Conservation (phyloP, 768 basidiomycete genomes). For the Suillus luteus region DNA sequence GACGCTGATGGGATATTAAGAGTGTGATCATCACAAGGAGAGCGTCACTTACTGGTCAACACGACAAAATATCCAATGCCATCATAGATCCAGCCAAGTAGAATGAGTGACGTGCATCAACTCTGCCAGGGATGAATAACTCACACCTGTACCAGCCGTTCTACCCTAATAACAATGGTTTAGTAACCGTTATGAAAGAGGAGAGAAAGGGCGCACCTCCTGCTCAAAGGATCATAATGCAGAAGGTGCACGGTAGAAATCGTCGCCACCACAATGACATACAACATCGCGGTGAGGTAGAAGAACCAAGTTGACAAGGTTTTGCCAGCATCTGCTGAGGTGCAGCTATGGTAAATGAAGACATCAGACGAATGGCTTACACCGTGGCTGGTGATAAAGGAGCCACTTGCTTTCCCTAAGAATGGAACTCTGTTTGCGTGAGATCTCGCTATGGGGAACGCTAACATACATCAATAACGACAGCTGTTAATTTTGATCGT, state of each 20-base stretch:
- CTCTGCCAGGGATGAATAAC: background rate
- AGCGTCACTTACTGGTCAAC: background rate
- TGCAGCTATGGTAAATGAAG: slow-evolving; percentile 46
- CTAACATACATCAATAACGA: slow-evolving; percentile 22
- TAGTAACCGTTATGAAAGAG: background rate
- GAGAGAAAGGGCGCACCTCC: background rate
- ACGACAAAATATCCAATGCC: background rate
- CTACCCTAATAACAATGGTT: background rate
- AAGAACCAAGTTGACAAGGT: slow-evolving; percentile 53
- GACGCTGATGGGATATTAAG: background rate
- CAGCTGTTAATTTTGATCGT: slow-evolving; percentile 21
- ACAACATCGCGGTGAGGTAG: slow-evolving; percentile 59
- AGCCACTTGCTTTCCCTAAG: slow-evolving; percentile 38
- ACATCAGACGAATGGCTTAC: background rate
- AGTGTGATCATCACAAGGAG: background rate
- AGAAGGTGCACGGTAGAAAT: background rate
- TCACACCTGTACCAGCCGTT: background rate
- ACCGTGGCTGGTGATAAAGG: background rate
- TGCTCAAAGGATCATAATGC: background rate
- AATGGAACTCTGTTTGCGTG: slow-evolving; percentile 9
- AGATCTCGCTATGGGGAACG: background rate
- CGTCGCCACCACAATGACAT: slow-evolving; percentile 53
- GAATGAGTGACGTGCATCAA: background rate
- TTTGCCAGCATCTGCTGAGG: slow-evolving; percentile 33
- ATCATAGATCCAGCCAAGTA: background rate